phyloP scores from a whole-genome alignment of 1,139 yeast species.

The Protomyces inouyei region DNA sequence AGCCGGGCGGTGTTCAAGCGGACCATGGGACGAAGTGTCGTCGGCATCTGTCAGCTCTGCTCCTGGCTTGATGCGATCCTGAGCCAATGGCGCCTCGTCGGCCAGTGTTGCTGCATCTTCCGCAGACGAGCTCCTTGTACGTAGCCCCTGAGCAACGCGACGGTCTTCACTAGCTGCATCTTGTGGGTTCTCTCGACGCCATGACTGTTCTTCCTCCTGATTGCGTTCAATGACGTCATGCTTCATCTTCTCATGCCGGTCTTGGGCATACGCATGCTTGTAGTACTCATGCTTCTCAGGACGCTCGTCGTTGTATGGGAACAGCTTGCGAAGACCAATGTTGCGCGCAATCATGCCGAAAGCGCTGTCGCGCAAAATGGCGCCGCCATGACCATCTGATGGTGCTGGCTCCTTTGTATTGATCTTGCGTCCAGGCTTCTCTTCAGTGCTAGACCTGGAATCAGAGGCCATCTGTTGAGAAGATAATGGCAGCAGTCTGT shows the following conservation, averaged over 20 bases:
- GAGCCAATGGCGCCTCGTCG: neutral
- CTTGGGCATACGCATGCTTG: conserved; percentile 2
- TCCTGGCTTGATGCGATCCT: neutral
- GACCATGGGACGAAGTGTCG: neutral
- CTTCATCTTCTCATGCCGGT: conserved; percentile 1
- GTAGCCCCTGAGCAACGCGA: neutral
- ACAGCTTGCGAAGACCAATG: neutral
- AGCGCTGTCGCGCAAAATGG: conserved; percentile 14
- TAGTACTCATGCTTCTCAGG: conserved; percentile 1
- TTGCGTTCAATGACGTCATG: conserved; percentile 10
- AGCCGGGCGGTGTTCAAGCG: neutral
- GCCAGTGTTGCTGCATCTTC: conserved; percentile 6
- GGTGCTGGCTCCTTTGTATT: conserved; percentile 17
- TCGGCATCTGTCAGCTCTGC: neutral
- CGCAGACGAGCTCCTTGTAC: neutral
- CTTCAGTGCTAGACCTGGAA: neutral
- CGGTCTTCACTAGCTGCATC: conserved; percentile 14
- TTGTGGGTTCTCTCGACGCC: conserved; percentile 15
- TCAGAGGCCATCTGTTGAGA: neutral
- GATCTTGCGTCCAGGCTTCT: conserved; percentile 1
- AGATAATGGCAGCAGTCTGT: neutral
- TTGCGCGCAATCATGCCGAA: neutral
- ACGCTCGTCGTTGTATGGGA: conserved; percentile 19
- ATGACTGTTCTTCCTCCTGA: conserved; percentile 6
- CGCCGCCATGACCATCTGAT: conserved; percentile 5